Evolutionary conservation across 2,329 filamentous ascomycete genomes (phyloP).

Genomic region (Hysterium pulicare): DNA sequence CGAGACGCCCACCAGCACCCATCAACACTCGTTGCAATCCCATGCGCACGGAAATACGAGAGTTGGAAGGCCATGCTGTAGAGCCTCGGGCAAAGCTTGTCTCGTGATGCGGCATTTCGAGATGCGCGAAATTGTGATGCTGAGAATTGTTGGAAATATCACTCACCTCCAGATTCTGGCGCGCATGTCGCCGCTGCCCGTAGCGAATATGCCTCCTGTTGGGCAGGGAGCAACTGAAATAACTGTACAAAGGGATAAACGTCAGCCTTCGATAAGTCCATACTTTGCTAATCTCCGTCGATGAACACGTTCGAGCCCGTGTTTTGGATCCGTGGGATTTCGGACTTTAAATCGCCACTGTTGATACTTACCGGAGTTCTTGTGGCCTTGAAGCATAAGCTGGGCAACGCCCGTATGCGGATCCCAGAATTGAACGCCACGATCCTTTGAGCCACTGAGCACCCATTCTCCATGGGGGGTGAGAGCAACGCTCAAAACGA

Average conservation of each 20-base stretch:
- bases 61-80: too few species aligned
- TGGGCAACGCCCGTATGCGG: conserved; percentile 88
- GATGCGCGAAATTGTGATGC: not conserved
- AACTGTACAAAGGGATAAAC: conserved; percentile 49
- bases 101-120: not conserved
- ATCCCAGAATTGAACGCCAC: conserved; percentile 98
- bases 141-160: not conserved
- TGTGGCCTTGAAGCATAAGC: conserved; percentile 97
- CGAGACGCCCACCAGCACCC: not conserved
- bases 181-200: conserved; percentile 95
- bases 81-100: not conserved
- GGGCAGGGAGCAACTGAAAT: conserved; percentile 96
- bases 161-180: conserved; percentile 91
- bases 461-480: conserved; percentile 96
- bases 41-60: too few species aligned
- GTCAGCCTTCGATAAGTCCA: conserved; percentile 10
- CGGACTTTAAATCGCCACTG: too few species aligned
- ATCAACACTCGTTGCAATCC: too few species aligned
- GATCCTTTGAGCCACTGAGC: conserved; percentile 93
- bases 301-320: not conserved
- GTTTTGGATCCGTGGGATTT: too few species aligned
- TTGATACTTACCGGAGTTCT: conserved; percentile 76
- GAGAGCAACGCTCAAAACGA: conserved; percentile 90
- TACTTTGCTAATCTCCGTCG: not conserved
- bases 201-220: conserved; percentile 83